Evolutionary conservation across 2,329 filamentous ascomycete species (phyloP).

Genomic region (Ophiostoma ips): DNA sequence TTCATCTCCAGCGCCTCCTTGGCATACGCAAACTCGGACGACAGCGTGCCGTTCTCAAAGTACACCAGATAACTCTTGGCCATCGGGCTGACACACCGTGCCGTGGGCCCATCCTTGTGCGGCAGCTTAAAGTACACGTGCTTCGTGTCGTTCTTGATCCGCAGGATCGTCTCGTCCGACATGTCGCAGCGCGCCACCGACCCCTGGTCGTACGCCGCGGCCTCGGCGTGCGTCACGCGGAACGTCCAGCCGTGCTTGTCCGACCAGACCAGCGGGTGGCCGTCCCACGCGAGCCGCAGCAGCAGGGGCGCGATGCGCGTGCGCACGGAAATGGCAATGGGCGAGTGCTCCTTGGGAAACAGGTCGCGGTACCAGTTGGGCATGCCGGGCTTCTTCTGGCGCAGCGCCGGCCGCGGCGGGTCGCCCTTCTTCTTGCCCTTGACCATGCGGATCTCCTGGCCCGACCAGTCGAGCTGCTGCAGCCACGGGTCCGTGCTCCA

Average conservation of each 20-base stretch:
- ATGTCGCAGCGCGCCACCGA: conserved; percentile 66
- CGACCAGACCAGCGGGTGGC: conserved; percentile 82
- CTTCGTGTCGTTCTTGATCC: conserved; percentile 50
- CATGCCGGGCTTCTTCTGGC: conserved; percentile 90
- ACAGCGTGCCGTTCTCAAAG: conserved; percentile 78
- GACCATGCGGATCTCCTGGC: conserved; percentile 79
- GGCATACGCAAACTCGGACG: conserved; percentile 77
- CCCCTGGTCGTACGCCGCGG: conserved; percentile 49
- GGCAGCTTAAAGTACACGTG: conserved; percentile 82
- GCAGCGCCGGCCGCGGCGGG: conserved; percentile 58
- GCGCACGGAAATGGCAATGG: conserved; percentile 69
- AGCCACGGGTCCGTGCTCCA: conserved; percentile 82
- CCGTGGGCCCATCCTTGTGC: conserved; percentile 82
- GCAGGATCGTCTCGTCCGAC: conserved; percentile 53
- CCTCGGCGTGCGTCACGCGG: conserved; percentile 50
- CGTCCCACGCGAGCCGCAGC: conserved; percentile 76
- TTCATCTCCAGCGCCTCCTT: conserved; percentile 98
- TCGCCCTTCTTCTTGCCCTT: conserved; percentile 84
- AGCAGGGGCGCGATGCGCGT: conserved; percentile 79
- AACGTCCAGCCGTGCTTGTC: conserved; percentile 91
- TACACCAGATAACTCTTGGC: conserved; percentile 83
- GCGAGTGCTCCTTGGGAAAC: conserved; percentile 52
- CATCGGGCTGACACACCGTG: conserved; percentile 74
- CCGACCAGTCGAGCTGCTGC: conserved; percentile 86
- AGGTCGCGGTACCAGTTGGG: conserved; percentile 94